Base-by-base conservation (phyloP, 805 yeast genomes). In the Candida sanyiensis region DNA sequence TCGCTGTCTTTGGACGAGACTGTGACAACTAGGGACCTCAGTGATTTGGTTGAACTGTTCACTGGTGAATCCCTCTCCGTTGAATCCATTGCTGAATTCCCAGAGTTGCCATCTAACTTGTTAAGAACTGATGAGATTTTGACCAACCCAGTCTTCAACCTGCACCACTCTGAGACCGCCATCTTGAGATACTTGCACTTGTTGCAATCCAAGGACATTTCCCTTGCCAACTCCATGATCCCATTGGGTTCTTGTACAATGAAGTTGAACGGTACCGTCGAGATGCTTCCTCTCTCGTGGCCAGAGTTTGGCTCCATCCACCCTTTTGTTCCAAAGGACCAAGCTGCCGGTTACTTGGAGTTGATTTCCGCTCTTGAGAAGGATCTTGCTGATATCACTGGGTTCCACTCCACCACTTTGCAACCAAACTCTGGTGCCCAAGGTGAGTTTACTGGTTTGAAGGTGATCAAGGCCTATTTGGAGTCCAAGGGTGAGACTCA, bases 401-500 rank as follows among this genome's bases (percentile, higher is more conserved):
- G 97, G 0, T 87, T 93, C 55, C 85, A 80, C 44, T 90, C 85
- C 28, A 82, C 95, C 16, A 84, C 97, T 3, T 67, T 86, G 43
- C 94, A 87, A 80, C 98, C 98, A 46, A 93, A 93, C 60, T 86
- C 97, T 28, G 98, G 98, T 50, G 97, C 98, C 28, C 96, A 90
- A 63, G 98, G 98, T 62, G 98, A 93, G 64, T 93, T 83, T 64
- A 77, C 97, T 12, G 98, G 98, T 21, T 70, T 93, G 44, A 76
- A 94, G 43, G 87, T 88, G 32, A 90, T 93, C 49, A 74, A 79
- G 50, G 75, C 83, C 27, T 93, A 85, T 59, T 75, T 84, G 50
- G 75, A 77, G 45, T 66, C 81, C 16, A 70, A 67, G 32, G 95
- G 93, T 29, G 81, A 88, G 56, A 62, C 71, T 13, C 66, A 78